phyloP scores from a whole-genome alignment of 148 eudicot species.

The Fagopyrum homotropicum region DNA sequence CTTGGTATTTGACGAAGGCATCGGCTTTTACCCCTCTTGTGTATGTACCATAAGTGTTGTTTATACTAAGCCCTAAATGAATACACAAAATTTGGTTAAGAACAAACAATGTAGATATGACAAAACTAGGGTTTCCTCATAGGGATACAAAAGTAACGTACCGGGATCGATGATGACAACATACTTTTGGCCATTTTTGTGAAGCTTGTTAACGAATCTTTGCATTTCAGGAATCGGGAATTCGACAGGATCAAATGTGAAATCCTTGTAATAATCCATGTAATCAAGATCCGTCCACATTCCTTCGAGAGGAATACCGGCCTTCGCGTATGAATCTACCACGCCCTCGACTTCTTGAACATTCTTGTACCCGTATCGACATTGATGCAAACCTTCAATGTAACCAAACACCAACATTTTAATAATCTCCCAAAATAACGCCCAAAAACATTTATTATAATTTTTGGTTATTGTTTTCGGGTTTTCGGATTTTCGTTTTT shows the following conservation, averaged over 20 bases:
- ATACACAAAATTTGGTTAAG: neutral
- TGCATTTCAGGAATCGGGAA: constrained; percentile 57
- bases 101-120: too few species aligned
- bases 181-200: constrained; percentile 59
- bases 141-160: constrained; percentile 16
- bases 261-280: constrained; percentile 82
- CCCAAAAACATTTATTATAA: neutral
- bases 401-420: neutral
- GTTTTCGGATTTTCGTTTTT: neutral
- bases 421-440: too few species aligned
- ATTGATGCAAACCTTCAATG: constrained; percentile 74
- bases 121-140: too few species aligned
- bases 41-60: constrained; percentile 55
- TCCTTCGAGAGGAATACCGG: constrained; percentile 61
- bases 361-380: constrained; percentile 66
- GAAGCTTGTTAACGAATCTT: constrained; percentile 49
- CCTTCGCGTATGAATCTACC: constrained; percentile 52
- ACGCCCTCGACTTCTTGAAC: constrained; percentile 47
- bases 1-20: constrained; percentile 50
- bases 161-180: constrained; percentile 87
- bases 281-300: constrained; percentile 89
- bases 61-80: constrained; percentile 55
- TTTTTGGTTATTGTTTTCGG: too few species aligned
- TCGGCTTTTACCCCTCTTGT: constrained; percentile 62
- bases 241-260: constrained; percentile 69